These are phyloP conservation scores for Drechslerella coelobrocha DNA, from an alignment of 2,329 filamentous ascomycete genomes.

Conservation along the genomic window DNA sequence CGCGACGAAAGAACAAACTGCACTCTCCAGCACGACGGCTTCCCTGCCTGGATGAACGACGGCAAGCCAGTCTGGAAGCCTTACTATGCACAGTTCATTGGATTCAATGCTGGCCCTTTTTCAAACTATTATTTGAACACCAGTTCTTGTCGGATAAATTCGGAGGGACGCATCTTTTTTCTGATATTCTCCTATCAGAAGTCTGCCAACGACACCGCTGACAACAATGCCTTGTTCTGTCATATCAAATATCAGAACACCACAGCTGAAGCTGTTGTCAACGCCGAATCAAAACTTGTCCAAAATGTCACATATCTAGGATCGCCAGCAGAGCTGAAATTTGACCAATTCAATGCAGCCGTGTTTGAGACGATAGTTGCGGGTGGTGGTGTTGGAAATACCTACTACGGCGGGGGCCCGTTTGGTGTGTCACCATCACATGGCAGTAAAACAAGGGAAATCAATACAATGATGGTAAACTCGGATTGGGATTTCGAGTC, in stretches of 20 bases:
- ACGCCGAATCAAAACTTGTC: constrained; percentile 28
- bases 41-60: neutral
- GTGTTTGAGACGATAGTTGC: constrained; percentile 33
- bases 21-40: constrained; percentile 13
- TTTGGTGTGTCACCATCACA: constrained; percentile 13
- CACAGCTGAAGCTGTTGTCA: constrained; percentile 40
- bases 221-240: constrained; percentile 38
- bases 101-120: constrained; percentile 23
- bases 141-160: constrained; percentile 9
- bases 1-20: constrained; percentile 31
- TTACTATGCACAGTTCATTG: constrained; percentile 27
- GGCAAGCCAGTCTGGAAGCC: constrained; percentile 8
- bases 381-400: constrained; percentile 6
- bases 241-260: constrained; percentile 32
- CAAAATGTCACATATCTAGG: constrained; percentile 33
- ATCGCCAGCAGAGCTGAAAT: neutral
- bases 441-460: neutral
- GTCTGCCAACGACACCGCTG: constrained; percentile 17
- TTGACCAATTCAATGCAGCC: constrained; percentile 18
- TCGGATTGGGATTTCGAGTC: constrained; percentile 32
- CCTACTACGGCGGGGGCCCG: neutral
- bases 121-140: constrained; percentile 31
- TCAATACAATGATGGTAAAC: constrained; percentile 25
- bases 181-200: constrained; percentile 32
- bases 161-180: constrained; percentile 23